Percentiles rank a stretch among this genome's conserved stretches.
phyloP scores from a whole-genome alignment of 805 yeast species.

The Monosporozyma siamensis region DNA sequence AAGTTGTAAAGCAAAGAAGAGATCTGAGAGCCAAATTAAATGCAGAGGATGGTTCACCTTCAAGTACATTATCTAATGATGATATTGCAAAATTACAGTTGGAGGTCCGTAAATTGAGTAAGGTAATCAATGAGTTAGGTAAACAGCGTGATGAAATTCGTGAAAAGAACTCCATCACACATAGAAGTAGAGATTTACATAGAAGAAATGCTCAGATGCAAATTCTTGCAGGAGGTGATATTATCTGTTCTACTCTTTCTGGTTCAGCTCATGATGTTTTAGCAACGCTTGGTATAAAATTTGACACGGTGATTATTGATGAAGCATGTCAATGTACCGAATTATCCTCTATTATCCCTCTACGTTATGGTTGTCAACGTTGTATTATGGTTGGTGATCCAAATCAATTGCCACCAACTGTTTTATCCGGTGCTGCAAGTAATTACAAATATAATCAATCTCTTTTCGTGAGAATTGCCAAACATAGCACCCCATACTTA shows the following conservation, averaged over 20 bases:
- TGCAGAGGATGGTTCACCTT: conserved; percentile 34
- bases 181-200: conserved; percentile 69
- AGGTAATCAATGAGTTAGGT: conserved; percentile 58
- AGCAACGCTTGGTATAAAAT: conserved; percentile 61
- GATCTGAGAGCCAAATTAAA: conserved; percentile 36
- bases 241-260: conserved; percentile 85
- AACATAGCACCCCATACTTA: conserved; percentile 48
- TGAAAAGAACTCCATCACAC: conserved; percentile 58
- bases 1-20: conserved; percentile 53
- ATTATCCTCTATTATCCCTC: conserved; percentile 80
- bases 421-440: conserved; percentile 81
- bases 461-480: conserved; percentile 88
- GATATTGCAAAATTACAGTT: conserved; percentile 41
- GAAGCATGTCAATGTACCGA: conserved; percentile 98
- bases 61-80: conserved; percentile 39
- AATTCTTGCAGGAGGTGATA: conserved; percentile 63
- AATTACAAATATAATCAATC: conserved; percentile 77
- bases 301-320: conserved; percentile 87
- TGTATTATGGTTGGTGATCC: conserved; percentile 99
- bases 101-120: conserved; percentile 46
- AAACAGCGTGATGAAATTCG: conserved; percentile 68
- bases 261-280: conserved; percentile 90
- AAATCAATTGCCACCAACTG: conserved; percentile 95
- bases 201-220: conserved; percentile 66
- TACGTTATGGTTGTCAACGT: conserved; percentile 79